phyloP scores from a whole-genome alignment of 768 basidiomycete species.

The Boletus subcaerulescens region DNA sequence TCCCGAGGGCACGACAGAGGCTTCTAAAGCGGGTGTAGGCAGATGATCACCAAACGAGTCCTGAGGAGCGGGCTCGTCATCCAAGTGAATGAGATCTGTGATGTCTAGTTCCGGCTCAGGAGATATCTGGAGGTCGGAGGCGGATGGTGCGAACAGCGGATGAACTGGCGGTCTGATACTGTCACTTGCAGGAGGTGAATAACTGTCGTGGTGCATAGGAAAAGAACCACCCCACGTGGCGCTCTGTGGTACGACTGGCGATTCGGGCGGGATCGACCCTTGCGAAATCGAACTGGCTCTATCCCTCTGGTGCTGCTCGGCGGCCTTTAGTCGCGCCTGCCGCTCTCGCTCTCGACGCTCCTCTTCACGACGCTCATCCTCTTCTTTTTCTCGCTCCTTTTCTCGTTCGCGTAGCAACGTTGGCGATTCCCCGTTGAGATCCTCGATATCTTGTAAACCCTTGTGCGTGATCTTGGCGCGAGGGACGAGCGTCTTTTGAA shows the following conservation, averaged over 20 bases:
- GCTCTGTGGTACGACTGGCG: constrained; percentile 49
- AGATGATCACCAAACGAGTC: constrained; percentile 29
- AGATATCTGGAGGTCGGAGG: constrained; percentile 38
- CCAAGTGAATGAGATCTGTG: constrained; percentile 74
- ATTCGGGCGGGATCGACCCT: constrained; percentile 70
- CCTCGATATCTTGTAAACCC: constrained; percentile 88
- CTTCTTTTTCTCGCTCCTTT: constrained; percentile 57
- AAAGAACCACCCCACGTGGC: constrained; percentile 64
- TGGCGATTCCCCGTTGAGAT: constrained; percentile 54
- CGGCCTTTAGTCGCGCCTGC: constrained; percentile 55
- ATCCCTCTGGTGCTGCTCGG: constrained; percentile 41
- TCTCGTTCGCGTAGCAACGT: constrained; percentile 45
- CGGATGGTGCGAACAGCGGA: constrained; percentile 34
- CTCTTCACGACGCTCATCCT: constrained; percentile 54
- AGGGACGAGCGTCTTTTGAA: constrained; percentile 60
- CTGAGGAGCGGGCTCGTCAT: constrained; percentile 50
- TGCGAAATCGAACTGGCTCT: constrained; percentile 46
- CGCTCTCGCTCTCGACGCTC: constrained; percentile 71
- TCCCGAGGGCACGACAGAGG: constrained; percentile 4
- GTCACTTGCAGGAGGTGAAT: constrained; percentile 24
- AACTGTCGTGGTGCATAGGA: constrained; percentile 35
- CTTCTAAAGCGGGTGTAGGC: constrained; percentile 16
- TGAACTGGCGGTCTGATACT: constrained; percentile 29
- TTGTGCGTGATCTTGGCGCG: constrained; percentile 91
- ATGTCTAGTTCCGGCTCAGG: constrained; percentile 68